These are phyloP conservation scores for Daldinia caldariorum DNA, from an alignment of 495 filamentous ascomycete genomes.

Conservation along the genomic window DNA sequence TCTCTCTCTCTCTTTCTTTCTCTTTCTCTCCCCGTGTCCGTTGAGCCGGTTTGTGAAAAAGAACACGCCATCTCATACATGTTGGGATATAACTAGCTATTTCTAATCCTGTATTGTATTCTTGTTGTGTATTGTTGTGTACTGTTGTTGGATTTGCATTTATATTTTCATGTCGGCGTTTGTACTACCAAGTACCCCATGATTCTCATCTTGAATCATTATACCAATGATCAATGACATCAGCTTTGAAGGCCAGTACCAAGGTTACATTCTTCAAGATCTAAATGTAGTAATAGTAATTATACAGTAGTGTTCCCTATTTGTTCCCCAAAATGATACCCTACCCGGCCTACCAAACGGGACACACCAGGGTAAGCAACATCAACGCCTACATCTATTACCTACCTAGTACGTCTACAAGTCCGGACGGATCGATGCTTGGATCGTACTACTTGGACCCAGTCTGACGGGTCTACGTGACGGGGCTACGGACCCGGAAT, in stretches of 20 bases:
- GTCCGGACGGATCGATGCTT: no score
- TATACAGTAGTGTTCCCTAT: no score
- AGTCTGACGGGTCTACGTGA: neutral
- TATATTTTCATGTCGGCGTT: neutral
- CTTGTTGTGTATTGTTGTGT: no score
- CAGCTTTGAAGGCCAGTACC: neutral
- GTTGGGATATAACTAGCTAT: no score
- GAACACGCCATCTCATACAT: no score
- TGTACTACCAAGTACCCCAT: neutral
- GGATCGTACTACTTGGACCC: neutral
- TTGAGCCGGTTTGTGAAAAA: no score
- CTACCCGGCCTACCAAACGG: neutral
- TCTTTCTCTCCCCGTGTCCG: no score
- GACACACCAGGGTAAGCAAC: neutral
- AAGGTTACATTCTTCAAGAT: neutral
- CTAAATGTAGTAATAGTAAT: neutral
- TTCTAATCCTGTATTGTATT: no score
- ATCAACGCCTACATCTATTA: neutral
- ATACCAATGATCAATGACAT: constrained; percentile 5
- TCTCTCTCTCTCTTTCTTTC: no score
- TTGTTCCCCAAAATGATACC: neutral
- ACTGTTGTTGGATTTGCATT: no score
- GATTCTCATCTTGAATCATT: neutral
- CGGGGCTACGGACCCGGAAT: constrained; percentile 2
- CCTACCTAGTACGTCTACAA: no score